Evolutionary conservation across 495 filamentous ascomycete species (phyloP), one percentile per base, ranked within the genome.

Genomic region (Haplographium delicatum): DNA sequence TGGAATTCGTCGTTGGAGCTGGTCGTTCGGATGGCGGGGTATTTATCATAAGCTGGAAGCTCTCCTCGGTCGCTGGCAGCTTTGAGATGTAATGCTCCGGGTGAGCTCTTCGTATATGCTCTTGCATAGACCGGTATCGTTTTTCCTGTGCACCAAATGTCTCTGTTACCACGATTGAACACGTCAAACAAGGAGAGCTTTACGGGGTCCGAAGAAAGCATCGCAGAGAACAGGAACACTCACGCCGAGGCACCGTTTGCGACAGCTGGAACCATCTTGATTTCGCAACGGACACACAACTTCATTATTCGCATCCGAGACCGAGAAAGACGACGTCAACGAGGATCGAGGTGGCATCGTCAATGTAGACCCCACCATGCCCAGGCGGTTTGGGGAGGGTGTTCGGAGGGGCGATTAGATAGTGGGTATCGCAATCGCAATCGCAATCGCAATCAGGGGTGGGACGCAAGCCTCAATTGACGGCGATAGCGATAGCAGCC

Each of bases 61-160:
- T 96, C 74, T 97, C 93, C 65, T 96, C 91, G 59, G 93, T 98
- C 38, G 93, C 93, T 65, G 93, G 93, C 61, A 98, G 88, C 82
- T 97, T 98, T 53, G 93, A 82, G 58, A 98, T 96, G 69, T 96
- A 98, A 69, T 96, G 84, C 62, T 94, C 91, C 46, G 93, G 94
- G 69, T 98, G 93, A 64, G 93, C 93, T 66, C 93, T 83, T 59
- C 93, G 88, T 59, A 98, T 97, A 63, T 98, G 93, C 78, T 98
- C 93, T 73, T 96, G 94, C 87, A 98, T 98, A 44, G 91, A 96
- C 64, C 93, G 91, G 75, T 89, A 98, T 61, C 90, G 84, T 70
- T 96, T 95, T 72, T 96, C 90, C 89, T 96, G 69, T 64, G 58
- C 44, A 59, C 50, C 57, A 44, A 44, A 50, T 54, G 44, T 56